Evolutionary conservation across 2,329 filamentous ascomycete genomes (phyloP), one percentile per base, ranked within the genome.

Genomic region (Colletotrichum magnum): DNA sequence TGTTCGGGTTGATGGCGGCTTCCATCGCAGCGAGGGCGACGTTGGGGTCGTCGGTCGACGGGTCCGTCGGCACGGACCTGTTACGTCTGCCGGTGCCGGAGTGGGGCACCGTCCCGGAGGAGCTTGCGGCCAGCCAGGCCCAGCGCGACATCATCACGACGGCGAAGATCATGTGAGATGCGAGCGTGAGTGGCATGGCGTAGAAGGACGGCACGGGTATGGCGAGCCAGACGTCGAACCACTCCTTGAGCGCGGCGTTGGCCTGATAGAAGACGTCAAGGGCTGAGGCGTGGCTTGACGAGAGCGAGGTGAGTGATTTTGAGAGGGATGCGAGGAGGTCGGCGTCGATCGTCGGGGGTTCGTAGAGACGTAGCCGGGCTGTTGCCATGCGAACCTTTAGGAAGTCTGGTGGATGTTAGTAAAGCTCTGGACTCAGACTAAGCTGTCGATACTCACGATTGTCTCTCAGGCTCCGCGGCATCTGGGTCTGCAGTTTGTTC

Each of bases 181-280:
- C 84, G 0, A 81, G 73, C 0, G 82, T 77, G 9, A 87, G 82
- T 0, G 87, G 85, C 26, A 87, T 77, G 36, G 81, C 78, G 65
- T 83, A 82, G 63, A 85, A 87, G 4, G 79, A 75, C 0, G 75
- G 71, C 0, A 82, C 75, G 0, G 87, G 82, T 0, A 89, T 75
- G 0, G 79, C 74, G 2, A 85, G 77, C 80, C 86, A 87, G 45
- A 78, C 78, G 2, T 86, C 81, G 57, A 89, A 88, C 77, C 85
- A 89, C 0, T 76, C 74, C 45, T 81, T 83, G 0, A 88, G 73
- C 1, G 86, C 83, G 16, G 79, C 77, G 52, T 84, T 82, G 4
- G 85, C 84, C 26, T 82, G 82, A 70, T 85, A 87, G 10, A 89
- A 82, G 3, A 83, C 77, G 64, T 88, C 85, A 2, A 88, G 78